These are phyloP conservation scores for Tagetes patula DNA, from an alignment of 129 eudicot species.

Conservation along the genomic window DNA sequence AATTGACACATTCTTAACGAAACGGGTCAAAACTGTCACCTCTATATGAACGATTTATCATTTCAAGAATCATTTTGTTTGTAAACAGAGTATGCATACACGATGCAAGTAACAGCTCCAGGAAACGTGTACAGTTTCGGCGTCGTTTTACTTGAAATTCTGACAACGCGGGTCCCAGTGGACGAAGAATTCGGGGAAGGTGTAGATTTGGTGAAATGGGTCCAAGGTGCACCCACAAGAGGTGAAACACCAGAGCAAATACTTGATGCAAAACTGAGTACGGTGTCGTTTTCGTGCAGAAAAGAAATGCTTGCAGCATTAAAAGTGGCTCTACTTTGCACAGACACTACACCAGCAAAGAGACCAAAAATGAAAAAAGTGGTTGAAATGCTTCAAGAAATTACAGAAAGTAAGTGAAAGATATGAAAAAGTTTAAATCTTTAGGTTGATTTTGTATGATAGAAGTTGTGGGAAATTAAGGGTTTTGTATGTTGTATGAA, in stretches of 20 bases:
- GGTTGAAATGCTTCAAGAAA: slow-evolving; percentile 89
- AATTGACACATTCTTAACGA: not conserved
- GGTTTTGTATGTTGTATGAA: slow-evolving; percentile 34
- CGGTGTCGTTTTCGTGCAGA: slow-evolving; percentile 93
- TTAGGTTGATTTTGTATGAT: slow-evolving; percentile 33
- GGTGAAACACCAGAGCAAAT: slow-evolving; percentile 99
- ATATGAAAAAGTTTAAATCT: not conserved
- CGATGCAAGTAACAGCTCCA: slow-evolving; percentile 99
- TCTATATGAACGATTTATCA: not conserved
- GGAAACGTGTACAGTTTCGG: slow-evolving; percentile 99
- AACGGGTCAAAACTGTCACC: slow-evolving; percentile 2
- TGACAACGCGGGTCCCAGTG: slow-evolving; percentile 78
- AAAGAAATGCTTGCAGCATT: slow-evolving; percentile 93
- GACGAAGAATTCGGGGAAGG: slow-evolving; percentile 98
- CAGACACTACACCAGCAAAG: slow-evolving; percentile 88
- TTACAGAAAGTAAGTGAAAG: slow-evolving; percentile 45
- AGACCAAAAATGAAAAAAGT: slow-evolving; percentile 94
- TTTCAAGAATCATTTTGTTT: slow-evolving; percentile 4
- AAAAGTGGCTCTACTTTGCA: slow-evolving; percentile 84
- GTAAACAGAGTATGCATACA: slow-evolving; percentile 86
- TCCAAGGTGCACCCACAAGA: slow-evolving; percentile 76
- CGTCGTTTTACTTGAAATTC: slow-evolving; percentile 85
- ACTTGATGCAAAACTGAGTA: slow-evolving; percentile 84
- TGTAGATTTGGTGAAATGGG: slow-evolving; percentile 97
- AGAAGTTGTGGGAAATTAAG: slow-evolving; percentile 26